Evolutionary conservation across 2,329 filamentous ascomycete genomes (phyloP).

Genomic region (Aureobasidium uvarum): DNA sequence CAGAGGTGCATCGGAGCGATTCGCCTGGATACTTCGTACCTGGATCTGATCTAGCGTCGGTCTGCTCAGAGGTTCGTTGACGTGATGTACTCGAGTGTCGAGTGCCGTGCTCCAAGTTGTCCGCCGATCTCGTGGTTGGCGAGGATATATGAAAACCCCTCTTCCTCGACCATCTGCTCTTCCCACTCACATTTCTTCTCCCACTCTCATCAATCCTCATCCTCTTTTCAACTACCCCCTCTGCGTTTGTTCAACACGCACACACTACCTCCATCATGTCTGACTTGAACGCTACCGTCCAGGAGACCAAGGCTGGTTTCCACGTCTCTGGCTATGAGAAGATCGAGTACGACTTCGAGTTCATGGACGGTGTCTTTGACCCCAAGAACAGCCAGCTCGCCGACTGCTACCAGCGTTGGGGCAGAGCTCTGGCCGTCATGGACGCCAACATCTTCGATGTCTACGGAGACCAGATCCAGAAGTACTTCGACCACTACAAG

Average conservation of each 20-base stretch:
- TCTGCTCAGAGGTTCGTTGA: conserved; percentile 14
- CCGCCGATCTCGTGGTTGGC: conserved; percentile 23
- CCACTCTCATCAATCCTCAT: conserved; percentile 9
- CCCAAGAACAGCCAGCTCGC: conserved; percentile 60
- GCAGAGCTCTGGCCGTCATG: conserved; percentile 65
- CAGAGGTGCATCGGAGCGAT: conserved; percentile 25
- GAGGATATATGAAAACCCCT: conserved; percentile 21
- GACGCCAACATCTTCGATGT: conserved; percentile 69
- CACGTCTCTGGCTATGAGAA: conserved; percentile 72
- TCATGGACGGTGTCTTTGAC: conserved; percentile 68
- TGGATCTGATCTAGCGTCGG: conserved; percentile 19
- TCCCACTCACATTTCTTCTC: conserved; percentile 15
- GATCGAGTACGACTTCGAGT: conserved; percentile 73
- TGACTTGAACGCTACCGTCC: conserved; percentile 63
- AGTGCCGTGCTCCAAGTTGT: conserved; percentile 24
- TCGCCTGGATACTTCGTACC: conserved; percentile 17
- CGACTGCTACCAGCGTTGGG: conserved; percentile 64
- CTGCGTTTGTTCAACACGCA: conserved; percentile 31
- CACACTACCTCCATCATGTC: conserved; percentile 54
- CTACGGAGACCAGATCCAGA: conserved; percentile 64
- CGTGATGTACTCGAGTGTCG: conserved; percentile 24
- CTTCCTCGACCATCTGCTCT: conserved; percentile 14
- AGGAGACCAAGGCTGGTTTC: conserved; percentile 63
- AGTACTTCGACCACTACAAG: conserved; percentile 64
- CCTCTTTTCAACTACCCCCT: conserved; percentile 26